Conservation (phyloP, 2,329 filamentous ascomycete genomes). For the Rachicladosporium sp. region DNA sequence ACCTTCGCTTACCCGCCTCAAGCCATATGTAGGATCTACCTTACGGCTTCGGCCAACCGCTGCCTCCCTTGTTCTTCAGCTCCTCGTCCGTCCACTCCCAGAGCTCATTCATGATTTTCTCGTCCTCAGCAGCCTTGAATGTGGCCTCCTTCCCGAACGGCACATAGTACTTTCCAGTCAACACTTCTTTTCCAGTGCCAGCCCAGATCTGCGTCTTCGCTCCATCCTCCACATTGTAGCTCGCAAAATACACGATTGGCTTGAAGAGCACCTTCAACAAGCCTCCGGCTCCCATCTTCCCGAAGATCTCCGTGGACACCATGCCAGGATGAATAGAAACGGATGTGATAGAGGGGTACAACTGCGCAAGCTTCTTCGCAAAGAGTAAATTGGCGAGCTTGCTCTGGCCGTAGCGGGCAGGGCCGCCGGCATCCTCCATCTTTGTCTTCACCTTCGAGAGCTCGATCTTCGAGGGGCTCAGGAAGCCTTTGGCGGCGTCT, state of each 20-base stretch:
- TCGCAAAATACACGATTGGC: constrained; percentile 5
- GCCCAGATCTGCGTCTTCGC: constrained; percentile 33
- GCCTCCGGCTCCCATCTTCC: constrained; percentile 9
- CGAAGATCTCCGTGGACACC: constrained; percentile 33
- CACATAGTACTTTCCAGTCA: constrained; percentile 33
- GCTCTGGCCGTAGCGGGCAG: constrained; percentile 34
- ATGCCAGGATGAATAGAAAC: constrained; percentile 38
- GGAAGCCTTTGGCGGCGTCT: constrained; percentile 11
- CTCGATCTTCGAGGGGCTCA: constrained; percentile 8
- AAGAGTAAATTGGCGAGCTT: constrained; percentile 42
- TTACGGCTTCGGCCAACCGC: constrained; percentile 1
- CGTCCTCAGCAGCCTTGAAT: constrained; percentile 8
- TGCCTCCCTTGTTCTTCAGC: constrained; percentile 9
- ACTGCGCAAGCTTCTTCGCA: constrained; percentile 28
- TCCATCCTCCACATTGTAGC: constrained; percentile 17
- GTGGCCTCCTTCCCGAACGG: constrained; percentile 21
- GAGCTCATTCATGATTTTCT: constrained; percentile 20
- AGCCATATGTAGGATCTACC: too few relatives aligned
- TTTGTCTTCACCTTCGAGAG: constrained; percentile 30
- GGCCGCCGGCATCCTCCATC: constrained; percentile 20
- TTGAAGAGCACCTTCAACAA: constrained; percentile 16
- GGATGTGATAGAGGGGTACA: constrained; percentile 33
- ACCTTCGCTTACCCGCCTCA: too few relatives aligned
- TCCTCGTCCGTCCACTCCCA: constrained; percentile 27
- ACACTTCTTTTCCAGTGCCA: constrained; percentile 24